Conservation (phyloP, 345 rosid species). For the Dipteronia dyeriana region DNA sequence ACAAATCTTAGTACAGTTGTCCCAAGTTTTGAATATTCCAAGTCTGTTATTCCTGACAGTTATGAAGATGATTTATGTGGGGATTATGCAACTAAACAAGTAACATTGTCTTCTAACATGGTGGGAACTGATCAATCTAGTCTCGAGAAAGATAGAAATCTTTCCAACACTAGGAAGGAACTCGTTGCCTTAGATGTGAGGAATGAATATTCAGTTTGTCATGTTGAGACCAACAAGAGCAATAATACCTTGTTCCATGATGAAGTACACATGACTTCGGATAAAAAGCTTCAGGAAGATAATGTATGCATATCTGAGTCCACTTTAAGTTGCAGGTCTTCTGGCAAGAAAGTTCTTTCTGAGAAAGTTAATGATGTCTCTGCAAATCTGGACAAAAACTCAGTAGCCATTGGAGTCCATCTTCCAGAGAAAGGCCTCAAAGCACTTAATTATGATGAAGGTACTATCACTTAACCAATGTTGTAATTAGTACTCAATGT, state of each 20-base stretch:
- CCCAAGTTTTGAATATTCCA: constrained; percentile 35
- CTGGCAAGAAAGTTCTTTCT: constrained; percentile 23
- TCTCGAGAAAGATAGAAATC: constrained; percentile 19
- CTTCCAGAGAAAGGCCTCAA: constrained; percentile 25
- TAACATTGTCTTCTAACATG: constrained; percentile 19
- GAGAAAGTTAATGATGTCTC: constrained; percentile 24
- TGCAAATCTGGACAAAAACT: constrained; percentile 27
- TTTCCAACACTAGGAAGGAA: constrained; percentile 19
- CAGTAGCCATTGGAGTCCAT: constrained; percentile 18
- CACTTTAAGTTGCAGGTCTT: constrained; percentile 26
- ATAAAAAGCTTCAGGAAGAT: constrained; percentile 28
- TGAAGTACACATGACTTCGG: constrained; percentile 26
- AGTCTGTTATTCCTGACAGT: constrained; percentile 45
- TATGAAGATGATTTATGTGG: constrained; percentile 44
- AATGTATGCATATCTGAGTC: constrained; percentile 30
- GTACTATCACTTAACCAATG: constrained; percentile 29
- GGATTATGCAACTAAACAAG: constrained; percentile 24
- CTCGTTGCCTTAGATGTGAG: constrained; percentile 10
- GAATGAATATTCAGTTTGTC: constrained; percentile 23
- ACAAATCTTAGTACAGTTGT: constrained; percentile 26
- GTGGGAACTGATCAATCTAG: constrained; percentile 34
- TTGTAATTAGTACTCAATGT: background rate
- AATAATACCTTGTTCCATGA: constrained; percentile 30
- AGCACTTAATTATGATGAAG: constrained; percentile 35
- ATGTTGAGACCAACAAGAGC: constrained; percentile 29